Percentiles rank a stretch among this genome's conserved stretches.
Evolutionary conservation across 1,139 yeast genomes (phyloP).

Genomic region (Entelexis paramagnoliae): DNA sequence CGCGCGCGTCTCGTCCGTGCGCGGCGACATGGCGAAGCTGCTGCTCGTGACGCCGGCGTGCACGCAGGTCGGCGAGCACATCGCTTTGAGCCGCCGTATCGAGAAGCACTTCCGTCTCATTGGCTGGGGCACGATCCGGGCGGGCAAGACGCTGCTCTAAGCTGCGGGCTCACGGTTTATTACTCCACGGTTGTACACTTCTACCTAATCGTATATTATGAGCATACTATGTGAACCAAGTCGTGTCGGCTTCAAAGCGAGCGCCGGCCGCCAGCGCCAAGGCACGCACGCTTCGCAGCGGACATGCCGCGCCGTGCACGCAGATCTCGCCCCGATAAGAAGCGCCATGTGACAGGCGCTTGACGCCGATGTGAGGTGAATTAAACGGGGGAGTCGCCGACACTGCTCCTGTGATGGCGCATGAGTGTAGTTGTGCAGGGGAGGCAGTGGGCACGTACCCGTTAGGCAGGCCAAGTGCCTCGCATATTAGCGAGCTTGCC

Average conservation of each 20-base stretch:
- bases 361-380: too few relatives aligned
- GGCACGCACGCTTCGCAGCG: too few relatives aligned
- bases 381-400: too few relatives aligned
- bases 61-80: constrained; percentile 95
- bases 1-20: constrained; percentile 95
- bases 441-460: too few relatives aligned
- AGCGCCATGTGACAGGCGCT: too few relatives aligned
- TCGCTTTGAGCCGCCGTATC: constrained; percentile 96
- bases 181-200: neutral
- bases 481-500: too few relatives aligned
- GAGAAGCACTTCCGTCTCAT: constrained; percentile 99
- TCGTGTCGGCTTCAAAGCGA: neutral
- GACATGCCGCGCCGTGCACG: too few relatives aligned
- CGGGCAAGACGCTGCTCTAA: constrained; percentile 41
- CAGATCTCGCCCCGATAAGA: too few relatives aligned
- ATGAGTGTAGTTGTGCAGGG: too few relatives aligned
- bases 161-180: neutral
- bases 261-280: too few relatives aligned
- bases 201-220: constrained; percentile 5
- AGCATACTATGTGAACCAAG: neutral
- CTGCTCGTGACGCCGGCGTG: constrained; percentile 97
- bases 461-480: too few relatives aligned
- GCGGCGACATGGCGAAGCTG: constrained; percentile 98
- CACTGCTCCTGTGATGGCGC: too few relatives aligned
- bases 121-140: constrained; percentile 99